phyloP scores from a whole-genome alignment of 2,329 filamentous ascomycete genomes.

The Tolypocladium tundrense region DNA sequence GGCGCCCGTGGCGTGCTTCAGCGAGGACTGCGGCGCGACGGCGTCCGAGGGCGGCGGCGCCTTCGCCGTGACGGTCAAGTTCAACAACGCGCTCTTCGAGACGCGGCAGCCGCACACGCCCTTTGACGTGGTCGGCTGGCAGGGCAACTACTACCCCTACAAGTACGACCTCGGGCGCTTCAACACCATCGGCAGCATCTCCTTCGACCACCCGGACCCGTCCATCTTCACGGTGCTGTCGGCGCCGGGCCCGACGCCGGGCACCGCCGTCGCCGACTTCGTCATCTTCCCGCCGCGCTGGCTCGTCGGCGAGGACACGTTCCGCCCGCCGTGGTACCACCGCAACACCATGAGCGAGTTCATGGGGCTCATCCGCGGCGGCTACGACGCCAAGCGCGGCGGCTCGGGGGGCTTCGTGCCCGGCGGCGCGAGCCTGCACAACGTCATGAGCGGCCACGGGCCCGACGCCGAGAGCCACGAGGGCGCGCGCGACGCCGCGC shows the following conservation, averaged over 20 bases:
- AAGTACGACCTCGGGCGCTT: constrained; percentile 76
- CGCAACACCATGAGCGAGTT: constrained; percentile 59
- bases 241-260: constrained; percentile 52
- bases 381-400: constrained; percentile 51
- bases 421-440: constrained; percentile 52
- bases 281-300: constrained; percentile 65
- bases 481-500: constrained; percentile 42
- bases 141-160: constrained; percentile 70
- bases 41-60: constrained; percentile 11
- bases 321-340: constrained; percentile 65
- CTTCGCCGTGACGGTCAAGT: constrained; percentile 40
- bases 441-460: constrained; percentile 59
- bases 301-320: constrained; percentile 61
- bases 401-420: constrained; percentile 40
- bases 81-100: constrained; percentile 54
- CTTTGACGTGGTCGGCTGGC: constrained; percentile 74
- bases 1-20: constrained; percentile 58
- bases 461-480: constrained; percentile 48
- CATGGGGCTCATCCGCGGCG: constrained; percentile 48
- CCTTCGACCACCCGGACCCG: constrained; percentile 69
- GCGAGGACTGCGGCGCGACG: constrained; percentile 42
- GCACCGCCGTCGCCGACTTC: constrained; percentile 60
- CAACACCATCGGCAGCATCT: constrained; percentile 62
- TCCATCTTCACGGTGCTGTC: constrained; percentile 64
- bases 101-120: constrained; percentile 60